Evolutionary conservation across 345 rosid species (phyloP).

Genomic region (Clarkia xantiana): DNA sequence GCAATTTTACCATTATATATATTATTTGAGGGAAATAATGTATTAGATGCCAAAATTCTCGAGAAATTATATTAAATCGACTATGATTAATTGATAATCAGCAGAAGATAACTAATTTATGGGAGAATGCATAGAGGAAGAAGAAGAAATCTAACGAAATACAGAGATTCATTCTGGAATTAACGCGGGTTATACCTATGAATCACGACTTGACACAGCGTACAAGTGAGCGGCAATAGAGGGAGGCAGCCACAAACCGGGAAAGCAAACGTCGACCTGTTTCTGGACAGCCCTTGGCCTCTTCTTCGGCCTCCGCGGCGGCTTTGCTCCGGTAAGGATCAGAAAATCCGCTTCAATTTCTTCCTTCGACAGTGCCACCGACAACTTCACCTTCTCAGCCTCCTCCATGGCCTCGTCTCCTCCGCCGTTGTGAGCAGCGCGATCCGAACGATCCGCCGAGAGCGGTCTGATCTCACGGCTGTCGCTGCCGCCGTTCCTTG

Average conservation of each 20-base stretch:
- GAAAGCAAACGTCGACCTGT: conserved; percentile 46
- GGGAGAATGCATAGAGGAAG: too few species aligned
- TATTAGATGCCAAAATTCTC: too few species aligned
- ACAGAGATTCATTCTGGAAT: neutral
- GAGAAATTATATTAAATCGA: too few species aligned
- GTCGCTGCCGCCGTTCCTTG: neutral
- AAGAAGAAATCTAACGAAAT: neutral
- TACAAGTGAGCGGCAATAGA: conserved; percentile 45
- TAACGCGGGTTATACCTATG: conserved; percentile 20
- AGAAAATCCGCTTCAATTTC: conserved; percentile 71
- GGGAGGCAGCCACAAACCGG: conserved; percentile 56
- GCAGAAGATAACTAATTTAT: too few species aligned
- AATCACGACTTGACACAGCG: conserved; percentile 28
- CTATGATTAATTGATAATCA: too few species aligned
- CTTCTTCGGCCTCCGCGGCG: conserved; percentile 55
- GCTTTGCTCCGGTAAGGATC: conserved; percentile 56
- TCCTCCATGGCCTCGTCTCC: conserved; percentile 13
- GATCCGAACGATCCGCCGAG: neutral
- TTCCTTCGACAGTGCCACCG: conserved; percentile 39
- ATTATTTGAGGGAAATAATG: too few species aligned
- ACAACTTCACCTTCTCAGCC: conserved; percentile 37
- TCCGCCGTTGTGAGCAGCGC: conserved; percentile 7
- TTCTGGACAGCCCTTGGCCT: conserved; percentile 61
- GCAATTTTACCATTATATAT: too few species aligned
- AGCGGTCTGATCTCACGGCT: neutral